Evolutionary conservation across 2,329 filamentous ascomycete species (phyloP), one percentile per base, ranked within the genome.

Genomic region (Pyricularia grisea): DNA sequence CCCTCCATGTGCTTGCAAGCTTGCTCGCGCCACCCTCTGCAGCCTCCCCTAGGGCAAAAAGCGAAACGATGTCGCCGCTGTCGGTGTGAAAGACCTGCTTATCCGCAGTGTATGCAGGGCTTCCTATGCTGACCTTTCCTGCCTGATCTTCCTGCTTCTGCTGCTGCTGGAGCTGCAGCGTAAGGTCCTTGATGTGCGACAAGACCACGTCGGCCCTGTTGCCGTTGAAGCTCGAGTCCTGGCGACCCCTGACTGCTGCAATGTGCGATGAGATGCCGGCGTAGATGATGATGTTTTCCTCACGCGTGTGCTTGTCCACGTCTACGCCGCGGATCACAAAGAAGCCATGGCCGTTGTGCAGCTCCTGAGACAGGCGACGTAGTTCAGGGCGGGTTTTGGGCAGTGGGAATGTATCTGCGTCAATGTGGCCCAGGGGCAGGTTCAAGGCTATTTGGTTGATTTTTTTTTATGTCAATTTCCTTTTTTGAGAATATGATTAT

Each of bases 81-180:
- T 90, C 87, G 0, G 85, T 90, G 74, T 90, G 88, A 72, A 89
- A 89, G 6, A 85, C 83, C 74, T 87, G 87, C 74, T 87, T 88
- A 69, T 89, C 86, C 0, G 83, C 79, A 0, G 86, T 88, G 74
- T 87, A 88, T 0, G 86, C 85, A 0, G 86, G 86, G 0, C 83
- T 82, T 2, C 86, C 85, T 66, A 89, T 88, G 3, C 78, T 77
- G 30, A 75, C 71, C 31, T 73, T 74, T 27, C 3, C 14, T 9
- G 25, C 14, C 25, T 11, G 23, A 17, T 28, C 25, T 23, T 36
- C 12, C 12, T 66, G 33, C 33, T 20, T 23, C 4, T 76, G 33
- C 33, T 20, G 33, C 4, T 76, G 74, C 7, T 77, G 76, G 11
- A 75, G 72, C 2, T 79, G 74, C 12, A 75, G 74, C 1, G 77